These are phyloP conservation scores for Aspergillus conjunctus DNA, from an alignment of 495 filamentous ascomycete genomes.

Conservation along the genomic window DNA sequence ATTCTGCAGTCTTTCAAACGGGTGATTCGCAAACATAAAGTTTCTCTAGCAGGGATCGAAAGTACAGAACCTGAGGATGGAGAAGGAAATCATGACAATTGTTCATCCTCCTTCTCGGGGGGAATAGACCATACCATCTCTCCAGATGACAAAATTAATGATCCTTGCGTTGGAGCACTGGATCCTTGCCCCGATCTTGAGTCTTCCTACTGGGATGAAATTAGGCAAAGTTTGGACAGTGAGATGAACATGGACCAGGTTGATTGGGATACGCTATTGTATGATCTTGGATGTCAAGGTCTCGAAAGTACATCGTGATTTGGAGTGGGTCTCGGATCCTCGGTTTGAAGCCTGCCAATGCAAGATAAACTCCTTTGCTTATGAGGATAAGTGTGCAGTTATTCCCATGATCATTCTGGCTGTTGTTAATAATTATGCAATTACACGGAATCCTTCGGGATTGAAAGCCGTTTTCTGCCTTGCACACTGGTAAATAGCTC, in stretches of 20 bases:
- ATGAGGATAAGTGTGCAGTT: too few species aligned
- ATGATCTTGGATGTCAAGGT: neutral
- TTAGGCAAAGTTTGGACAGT: constrained; percentile 1
- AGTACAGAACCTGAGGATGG: too few species aligned
- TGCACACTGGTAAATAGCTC: neutral
- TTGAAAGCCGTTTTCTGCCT: neutral
- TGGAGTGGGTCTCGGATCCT: too few species aligned
- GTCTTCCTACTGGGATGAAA: neutral
- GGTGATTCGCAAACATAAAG: constrained; percentile 8
- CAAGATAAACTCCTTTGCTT: too few species aligned
- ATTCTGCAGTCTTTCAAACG: neutral
- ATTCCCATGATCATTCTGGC: too few species aligned
- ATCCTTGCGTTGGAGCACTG: neutral
- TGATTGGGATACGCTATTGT: constrained; percentile 8
- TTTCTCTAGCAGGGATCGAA: too few species aligned
- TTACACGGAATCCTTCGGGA: neutral
- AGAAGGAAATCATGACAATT: too few species aligned
- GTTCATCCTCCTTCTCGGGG: too few species aligned
- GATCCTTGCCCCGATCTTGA: neutral
- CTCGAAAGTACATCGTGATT: neutral
- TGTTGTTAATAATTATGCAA: too few species aligned
- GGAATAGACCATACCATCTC: too few species aligned
- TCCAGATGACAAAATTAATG: too few species aligned
- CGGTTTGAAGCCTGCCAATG: too few species aligned
- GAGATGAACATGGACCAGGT: neutral